Evolutionary conservation across 2,329 filamentous ascomycete genomes (phyloP).

Genomic region (Fusarium stilboides): DNA sequence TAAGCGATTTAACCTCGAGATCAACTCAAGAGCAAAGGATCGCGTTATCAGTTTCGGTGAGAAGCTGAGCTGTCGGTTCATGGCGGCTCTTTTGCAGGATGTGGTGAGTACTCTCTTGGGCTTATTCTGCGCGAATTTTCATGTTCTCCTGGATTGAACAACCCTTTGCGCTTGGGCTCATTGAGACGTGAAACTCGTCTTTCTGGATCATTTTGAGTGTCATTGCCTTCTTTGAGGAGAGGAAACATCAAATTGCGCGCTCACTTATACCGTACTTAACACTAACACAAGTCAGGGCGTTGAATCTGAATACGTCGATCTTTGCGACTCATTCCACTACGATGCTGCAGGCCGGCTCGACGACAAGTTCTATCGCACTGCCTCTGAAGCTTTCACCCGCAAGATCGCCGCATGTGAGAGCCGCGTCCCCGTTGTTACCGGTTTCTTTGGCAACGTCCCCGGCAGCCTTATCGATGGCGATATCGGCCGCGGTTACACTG

Average conservation of each 20-base stretch:
- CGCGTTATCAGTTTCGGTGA: constrained; percentile 95
- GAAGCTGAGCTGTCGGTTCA: constrained; percentile 93
- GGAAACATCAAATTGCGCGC: neutral
- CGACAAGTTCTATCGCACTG: constrained; percentile 77
- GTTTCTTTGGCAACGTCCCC: constrained; percentile 95
- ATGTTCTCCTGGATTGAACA: neutral
- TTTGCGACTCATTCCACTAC: constrained; percentile 85
- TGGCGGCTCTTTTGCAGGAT: constrained; percentile 87
- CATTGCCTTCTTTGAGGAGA: no score
- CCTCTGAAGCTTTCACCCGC: constrained; percentile 72
- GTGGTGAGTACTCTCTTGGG: constrained; percentile 59
- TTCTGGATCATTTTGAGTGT: neutral
- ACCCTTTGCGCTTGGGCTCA: neutral
- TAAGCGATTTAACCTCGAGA: constrained; percentile 79
- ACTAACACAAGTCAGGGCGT: constrained; percentile 71
- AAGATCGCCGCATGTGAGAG: constrained; percentile 76
- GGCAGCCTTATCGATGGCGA: constrained; percentile 90
- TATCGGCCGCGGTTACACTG: constrained; percentile 95
- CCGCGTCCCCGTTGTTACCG: constrained; percentile 85
- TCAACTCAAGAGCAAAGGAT: constrained; percentile 84
- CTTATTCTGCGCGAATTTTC: constrained; percentile 21
- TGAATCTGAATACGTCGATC: constrained; percentile 89
- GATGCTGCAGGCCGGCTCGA: constrained; percentile 73
- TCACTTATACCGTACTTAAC: neutral
- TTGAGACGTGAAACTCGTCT: no score